Base-by-base conservation (phyloP, 306 rosid species). In the Prunus salicina region DNA sequence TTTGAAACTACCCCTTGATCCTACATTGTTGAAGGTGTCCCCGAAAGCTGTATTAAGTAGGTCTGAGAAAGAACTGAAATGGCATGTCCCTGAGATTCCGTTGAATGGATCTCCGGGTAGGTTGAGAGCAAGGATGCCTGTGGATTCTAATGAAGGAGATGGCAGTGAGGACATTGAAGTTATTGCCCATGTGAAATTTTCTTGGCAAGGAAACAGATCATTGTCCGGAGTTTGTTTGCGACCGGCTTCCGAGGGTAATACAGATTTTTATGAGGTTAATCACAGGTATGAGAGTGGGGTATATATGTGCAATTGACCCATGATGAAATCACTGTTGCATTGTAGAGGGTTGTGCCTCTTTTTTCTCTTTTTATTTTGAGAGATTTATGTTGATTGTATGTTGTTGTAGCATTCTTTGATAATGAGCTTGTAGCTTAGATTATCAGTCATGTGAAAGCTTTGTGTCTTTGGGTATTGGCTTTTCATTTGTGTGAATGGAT, bases 31-130 rank as follows among this genome's bases (percentile, higher is more conserved):
- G 89, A 91, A 89, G 82, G 84, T 92, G 74, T 89, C 97, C 34
- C 99, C 97, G n/a, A 95, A 92, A 77, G 99, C 97, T 66, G 72
- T 89, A 66, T 83, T 95, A 82, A 92, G 88, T 81, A 89, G 99
- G 87, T 53, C 88, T 50, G 97, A 92, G 72, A 92, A 82, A 80
- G 93, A 92, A 83, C 77, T 95, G 77, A 92, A 78, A 84, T 95
- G 99, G 99, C 89, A 73, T 72, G 84, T 95, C 62, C 88, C 92
- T 0, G 97, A 88, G 86, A 86, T 95, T 82, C 92, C 96, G 2
- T 73, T 87, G 32, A 95, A 84, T 83, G 93, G 89, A 7, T 28
- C 89, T 75, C 93, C 97, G 38, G 99, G 97, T 41, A 87, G 84
- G 77, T 86, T 95, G 88, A 92, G 90, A 81, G 97, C 67, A 8